Conservation (phyloP, 2,329 filamentous ascomycete genomes). For the Fusarium lyarnte region DNA sequence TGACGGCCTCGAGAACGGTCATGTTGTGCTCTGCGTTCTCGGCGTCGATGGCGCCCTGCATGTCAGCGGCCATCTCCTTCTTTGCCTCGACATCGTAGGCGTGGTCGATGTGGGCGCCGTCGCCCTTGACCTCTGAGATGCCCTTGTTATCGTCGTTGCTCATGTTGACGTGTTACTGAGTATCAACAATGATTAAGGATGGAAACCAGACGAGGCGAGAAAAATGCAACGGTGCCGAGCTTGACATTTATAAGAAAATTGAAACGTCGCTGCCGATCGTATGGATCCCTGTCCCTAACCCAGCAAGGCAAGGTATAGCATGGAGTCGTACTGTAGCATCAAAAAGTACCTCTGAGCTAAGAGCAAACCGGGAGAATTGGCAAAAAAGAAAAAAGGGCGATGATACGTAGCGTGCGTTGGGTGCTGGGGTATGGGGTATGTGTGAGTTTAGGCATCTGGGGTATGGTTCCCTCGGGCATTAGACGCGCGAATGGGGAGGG, state of each 20-base stretch:
- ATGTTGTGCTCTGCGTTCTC: slow-evolving; percentile 56
- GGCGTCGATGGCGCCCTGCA: slow-evolving; percentile 40
- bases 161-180: slow-evolving; percentile 26
- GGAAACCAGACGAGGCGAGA: too few species aligned
- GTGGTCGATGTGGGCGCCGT: slow-evolving; percentile 28
- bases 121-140: slow-evolving; percentile 22
- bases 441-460: slow-evolving; percentile 38
- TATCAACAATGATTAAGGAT: slow-evolving; percentile 18
- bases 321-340: background rate
- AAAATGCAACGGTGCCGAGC: slow-evolving; percentile 6
- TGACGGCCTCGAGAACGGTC: slow-evolving; percentile 51
- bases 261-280: background rate
- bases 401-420: slow-evolving; percentile 14
- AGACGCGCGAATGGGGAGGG: slow-evolving; percentile 34
- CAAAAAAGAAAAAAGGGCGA: background rate
- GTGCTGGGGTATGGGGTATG: background rate
- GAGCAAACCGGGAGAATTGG: background rate
- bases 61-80: slow-evolving; percentile 20
- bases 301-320: background rate
- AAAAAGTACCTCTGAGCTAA: slow-evolving; percentile 1
- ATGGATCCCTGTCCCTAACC: background rate
- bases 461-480: slow-evolving; percentile 10
- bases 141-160: slow-evolving; percentile 20
- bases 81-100: slow-evolving; percentile 35
- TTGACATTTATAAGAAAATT: slow-evolving; percentile 18